phyloP scores from a whole-genome alignment of 2,329 filamentous ascomycete genomes.

The Talaromyces sp. region DNA sequence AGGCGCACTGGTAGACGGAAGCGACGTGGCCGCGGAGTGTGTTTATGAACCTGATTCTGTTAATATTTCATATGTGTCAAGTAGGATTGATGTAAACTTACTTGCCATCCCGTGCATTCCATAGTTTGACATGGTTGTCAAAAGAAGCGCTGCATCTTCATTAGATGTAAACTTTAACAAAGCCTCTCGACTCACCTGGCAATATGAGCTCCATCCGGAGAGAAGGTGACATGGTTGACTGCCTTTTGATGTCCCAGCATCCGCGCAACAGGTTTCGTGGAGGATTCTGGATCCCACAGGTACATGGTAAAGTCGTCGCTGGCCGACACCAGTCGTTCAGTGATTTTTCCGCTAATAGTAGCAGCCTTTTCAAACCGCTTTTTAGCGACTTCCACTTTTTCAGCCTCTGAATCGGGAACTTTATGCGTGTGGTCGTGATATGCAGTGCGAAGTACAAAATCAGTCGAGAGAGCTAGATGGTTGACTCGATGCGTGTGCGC shows the following conservation, averaged over 20 bases:
- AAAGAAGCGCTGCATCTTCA: slow-evolving; percentile 63
- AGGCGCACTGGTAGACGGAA: slow-evolving; percentile 86
- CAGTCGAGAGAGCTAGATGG: slow-evolving; percentile 86
- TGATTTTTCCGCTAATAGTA: slow-evolving; percentile 66
- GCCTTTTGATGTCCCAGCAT: slow-evolving; percentile 94
- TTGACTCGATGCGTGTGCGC: slow-evolving; percentile 94
- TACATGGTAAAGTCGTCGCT: slow-evolving; percentile 97
- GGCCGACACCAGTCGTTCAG: slow-evolving; percentile 82
- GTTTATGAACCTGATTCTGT: slow-evolving; percentile 63
- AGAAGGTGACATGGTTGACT: slow-evolving; percentile 93
- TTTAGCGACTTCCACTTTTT: slow-evolving; percentile 68
- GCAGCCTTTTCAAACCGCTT: slow-evolving; percentile 82
- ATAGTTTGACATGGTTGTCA: slow-evolving; percentile 93
- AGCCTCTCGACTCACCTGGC: slow-evolving; percentile 40
- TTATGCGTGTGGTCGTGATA: slow-evolving; percentile 79
- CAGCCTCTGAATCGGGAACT: slow-evolving; percentile 63
- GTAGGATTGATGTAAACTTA: slow-evolving; percentile 21
- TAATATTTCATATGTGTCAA: background rate
- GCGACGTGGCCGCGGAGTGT: slow-evolving; percentile 86
- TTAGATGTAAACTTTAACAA: background rate
- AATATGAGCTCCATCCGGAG: slow-evolving; percentile 79
- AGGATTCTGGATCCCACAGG: slow-evolving; percentile 77
- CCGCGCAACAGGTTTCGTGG: slow-evolving; percentile 78
- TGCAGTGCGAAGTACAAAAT: slow-evolving; percentile 78
- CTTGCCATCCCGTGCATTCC: slow-evolving; percentile 69